A percentile compares a stretch with the other conserved stretches of the same genome.
phyloP scores from a whole-genome alignment of 2,329 filamentous ascomycete genomes.

The Claviceps sp. region DNA sequence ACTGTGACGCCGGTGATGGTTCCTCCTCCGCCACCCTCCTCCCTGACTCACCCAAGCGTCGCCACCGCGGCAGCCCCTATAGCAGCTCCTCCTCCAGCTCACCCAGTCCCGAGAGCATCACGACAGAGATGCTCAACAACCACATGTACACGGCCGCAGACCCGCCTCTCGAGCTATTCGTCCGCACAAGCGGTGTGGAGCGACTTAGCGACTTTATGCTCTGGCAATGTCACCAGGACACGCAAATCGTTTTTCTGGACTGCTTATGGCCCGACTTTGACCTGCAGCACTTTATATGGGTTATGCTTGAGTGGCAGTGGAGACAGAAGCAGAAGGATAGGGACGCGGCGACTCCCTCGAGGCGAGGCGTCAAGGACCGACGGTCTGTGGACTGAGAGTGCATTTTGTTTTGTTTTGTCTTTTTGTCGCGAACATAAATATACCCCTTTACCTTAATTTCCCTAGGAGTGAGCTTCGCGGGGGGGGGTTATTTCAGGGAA shows the following conservation, averaged over 20 bases:
- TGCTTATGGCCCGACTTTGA: constrained; percentile 96
- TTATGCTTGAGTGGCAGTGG: constrained; percentile 82
- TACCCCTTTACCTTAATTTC: too few species aligned
- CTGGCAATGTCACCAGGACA: constrained; percentile 91
- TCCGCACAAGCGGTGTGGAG: constrained; percentile 86
- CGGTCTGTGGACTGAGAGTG: neutral
- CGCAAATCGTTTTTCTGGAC: constrained; percentile 82
- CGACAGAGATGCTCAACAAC: constrained; percentile 62
- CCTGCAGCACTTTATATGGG: constrained; percentile 82
- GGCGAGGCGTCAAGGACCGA: constrained; percentile 1
- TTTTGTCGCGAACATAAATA: neutral
- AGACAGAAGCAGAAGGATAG: constrained; percentile 43
- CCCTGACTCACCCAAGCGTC: constrained; percentile 37
- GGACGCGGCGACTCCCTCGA: constrained; percentile 23
- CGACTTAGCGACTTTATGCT: constrained; percentile 96
- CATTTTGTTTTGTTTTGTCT: neutral
- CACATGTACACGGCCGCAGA: constrained; percentile 81
- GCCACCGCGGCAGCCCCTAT: constrained; percentile 18
- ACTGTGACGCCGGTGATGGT: constrained; percentile 33
- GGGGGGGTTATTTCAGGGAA: too few species aligned
- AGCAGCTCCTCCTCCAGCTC: constrained; percentile 25
- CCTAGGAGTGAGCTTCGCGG: too few species aligned
- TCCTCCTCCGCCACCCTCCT: constrained; percentile 45
- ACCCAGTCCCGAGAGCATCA: constrained; percentile 76
- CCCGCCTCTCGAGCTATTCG: constrained; percentile 79